Percentiles rank a stretch among this genome's conserved stretches.
Conservation (phyloP, 352 stramenopile species). For the Thraustochytrium sp. region DNA sequence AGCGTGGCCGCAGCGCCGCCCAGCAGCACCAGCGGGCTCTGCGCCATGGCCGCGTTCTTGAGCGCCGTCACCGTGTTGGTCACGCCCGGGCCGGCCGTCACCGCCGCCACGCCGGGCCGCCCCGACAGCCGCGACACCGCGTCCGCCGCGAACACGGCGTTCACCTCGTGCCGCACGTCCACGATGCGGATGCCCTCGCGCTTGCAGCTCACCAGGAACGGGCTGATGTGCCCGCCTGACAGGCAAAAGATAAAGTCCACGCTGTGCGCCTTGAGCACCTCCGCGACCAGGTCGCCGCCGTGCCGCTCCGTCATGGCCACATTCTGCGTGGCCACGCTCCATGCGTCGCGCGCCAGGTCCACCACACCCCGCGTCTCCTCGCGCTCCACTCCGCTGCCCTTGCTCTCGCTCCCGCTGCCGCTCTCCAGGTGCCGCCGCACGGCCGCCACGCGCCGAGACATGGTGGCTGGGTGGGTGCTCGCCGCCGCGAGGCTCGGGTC, state of each 20-base stretch:
- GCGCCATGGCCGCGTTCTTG: slow-evolving; percentile 46
- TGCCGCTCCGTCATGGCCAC: slow-evolving; percentile 36
- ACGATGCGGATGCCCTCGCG: slow-evolving; percentile 26
- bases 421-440: not conserved
- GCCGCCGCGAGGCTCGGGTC: no score
- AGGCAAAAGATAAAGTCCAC: slow-evolving; percentile 51
- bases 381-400: not conserved
- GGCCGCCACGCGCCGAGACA: not conserved
- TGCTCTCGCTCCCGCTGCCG: not conserved
- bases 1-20: slow-evolving; percentile 44
- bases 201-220: slow-evolving; percentile 45
- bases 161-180: slow-evolving; percentile 45
- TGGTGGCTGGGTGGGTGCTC: no score
- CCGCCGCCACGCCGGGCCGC: slow-evolving; percentile 40
- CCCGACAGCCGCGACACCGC: slow-evolving; percentile 39
- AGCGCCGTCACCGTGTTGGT: slow-evolving; percentile 46
- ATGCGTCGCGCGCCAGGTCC: not conserved
- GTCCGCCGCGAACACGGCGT: slow-evolving; percentile 45
- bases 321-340: slow-evolving; percentile 12
- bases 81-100: slow-evolving; percentile 43
- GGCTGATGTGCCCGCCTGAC: slow-evolving; percentile 42
- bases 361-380: not conserved
- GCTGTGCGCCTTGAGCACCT: slow-evolving; percentile 45
- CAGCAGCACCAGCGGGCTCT: slow-evolving; percentile 44
- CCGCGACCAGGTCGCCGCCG: slow-evolving; percentile 35